Percentiles rank a stretch among this genome's conserved stretches.
Conservation (phyloP, 495 filamentous ascomycete genomes). For the Hypoxylon fragiforme region DNA sequence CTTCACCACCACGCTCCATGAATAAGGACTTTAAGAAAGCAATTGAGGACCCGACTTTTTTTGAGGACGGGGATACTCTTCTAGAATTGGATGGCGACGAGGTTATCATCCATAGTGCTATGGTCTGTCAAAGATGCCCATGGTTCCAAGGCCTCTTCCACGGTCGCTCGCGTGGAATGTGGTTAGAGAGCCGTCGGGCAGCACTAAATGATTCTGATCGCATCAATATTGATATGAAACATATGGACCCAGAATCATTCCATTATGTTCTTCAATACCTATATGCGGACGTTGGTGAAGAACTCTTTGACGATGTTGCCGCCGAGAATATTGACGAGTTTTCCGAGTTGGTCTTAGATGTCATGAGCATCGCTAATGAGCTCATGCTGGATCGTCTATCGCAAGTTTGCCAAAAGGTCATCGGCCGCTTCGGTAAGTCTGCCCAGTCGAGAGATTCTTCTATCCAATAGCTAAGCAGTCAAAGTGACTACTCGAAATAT, state of each 20-base stretch:
- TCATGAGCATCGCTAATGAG: conserved; percentile 88
- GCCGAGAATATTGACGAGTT: conserved; percentile 76
- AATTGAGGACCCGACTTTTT: conserved; percentile 66
- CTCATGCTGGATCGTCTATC: conserved; percentile 91
- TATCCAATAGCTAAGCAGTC: conserved; percentile 29
- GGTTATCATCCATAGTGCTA: conserved; percentile 69
- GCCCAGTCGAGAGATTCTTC: neutral
- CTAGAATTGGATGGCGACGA: conserved; percentile 72
- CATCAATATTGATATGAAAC: conserved; percentile 78
- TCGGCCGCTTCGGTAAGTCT: conserved; percentile 71
- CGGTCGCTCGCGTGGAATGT: conserved; percentile 79
- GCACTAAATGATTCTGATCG: conserved; percentile 47
- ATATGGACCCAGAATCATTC: conserved; percentile 74
- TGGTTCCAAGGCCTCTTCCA: conserved; percentile 91
- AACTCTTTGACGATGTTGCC: conserved; percentile 78
- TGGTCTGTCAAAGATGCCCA: conserved; percentile 83
- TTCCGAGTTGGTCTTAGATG: conserved; percentile 85
- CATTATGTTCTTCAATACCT: conserved; percentile 77
- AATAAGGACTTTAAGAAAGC: conserved; percentile 69
- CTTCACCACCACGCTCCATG: conserved; percentile 62
- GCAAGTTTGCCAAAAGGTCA: conserved; percentile 83
- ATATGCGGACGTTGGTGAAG: conserved; percentile 79
- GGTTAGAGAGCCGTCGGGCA: conserved; percentile 72
- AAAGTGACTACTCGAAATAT: conserved; percentile 82
- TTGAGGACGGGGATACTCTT: conserved; percentile 72